Evolutionary conservation across 805 yeast genomes (phyloP).

Genomic region (Metschnikowia matae): DNA sequence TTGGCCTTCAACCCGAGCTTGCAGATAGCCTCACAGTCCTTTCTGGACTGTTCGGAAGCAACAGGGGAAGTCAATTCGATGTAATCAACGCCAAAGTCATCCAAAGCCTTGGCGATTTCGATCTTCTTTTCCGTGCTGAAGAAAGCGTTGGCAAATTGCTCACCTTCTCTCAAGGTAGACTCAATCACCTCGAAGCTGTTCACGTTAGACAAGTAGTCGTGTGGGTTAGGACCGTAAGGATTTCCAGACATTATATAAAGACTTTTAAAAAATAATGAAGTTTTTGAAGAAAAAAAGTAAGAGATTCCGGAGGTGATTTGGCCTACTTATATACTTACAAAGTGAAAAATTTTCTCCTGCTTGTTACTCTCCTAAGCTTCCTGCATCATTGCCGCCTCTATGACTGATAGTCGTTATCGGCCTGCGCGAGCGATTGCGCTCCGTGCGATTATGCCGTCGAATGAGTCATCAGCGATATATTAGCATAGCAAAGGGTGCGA

Average conservation of each 20-base stretch:
- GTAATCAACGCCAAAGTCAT: slow-evolving; percentile 59
- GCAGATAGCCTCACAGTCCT: slow-evolving; percentile 56
- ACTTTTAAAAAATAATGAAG: not conserved
- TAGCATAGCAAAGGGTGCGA: slow-evolving; percentile 6
- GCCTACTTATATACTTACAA: slow-evolving; percentile 11
- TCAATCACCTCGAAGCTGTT: slow-evolving; percentile 51
- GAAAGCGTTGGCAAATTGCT: slow-evolving; percentile 61
- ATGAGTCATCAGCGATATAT: slow-evolving; percentile 14
- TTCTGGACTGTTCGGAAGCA: slow-evolving; percentile 54
- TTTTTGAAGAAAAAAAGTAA: not conserved
- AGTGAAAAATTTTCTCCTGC: slow-evolving; percentile 16
- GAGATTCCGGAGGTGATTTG: not conserved
- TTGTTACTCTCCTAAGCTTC: slow-evolving; percentile 8
- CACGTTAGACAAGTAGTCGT: slow-evolving; percentile 54
- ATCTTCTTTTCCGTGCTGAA: slow-evolving; percentile 54
- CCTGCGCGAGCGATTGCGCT: slow-evolving; percentile 7
- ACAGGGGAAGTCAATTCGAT: slow-evolving; percentile 59
- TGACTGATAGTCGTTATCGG: slow-evolving; percentile 19
- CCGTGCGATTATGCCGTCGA: slow-evolving; percentile 12
- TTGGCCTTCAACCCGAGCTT: slow-evolving; percentile 56
- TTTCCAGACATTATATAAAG: slow-evolving; percentile 25
- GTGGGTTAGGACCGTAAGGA: slow-evolving; percentile 59
- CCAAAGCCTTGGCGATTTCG: slow-evolving; percentile 57
- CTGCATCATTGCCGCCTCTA: slow-evolving; percentile 13
- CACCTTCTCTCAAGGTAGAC: slow-evolving; percentile 60